phyloP scores from a whole-genome alignment of 768 basidiomycete species.

The Tulasnella calospora region DNA sequence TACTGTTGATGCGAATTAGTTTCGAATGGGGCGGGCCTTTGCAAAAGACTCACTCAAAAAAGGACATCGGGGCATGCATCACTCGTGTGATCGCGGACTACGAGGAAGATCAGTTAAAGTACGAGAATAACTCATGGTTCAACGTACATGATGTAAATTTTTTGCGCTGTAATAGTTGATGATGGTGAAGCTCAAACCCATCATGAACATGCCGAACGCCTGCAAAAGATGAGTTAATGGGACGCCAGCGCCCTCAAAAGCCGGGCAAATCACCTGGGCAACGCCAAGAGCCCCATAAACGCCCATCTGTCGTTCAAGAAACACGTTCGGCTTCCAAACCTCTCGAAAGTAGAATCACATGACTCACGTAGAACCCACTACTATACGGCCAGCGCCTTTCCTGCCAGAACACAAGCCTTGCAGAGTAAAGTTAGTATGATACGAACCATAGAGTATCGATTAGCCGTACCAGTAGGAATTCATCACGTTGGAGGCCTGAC shows the following conservation, averaged over 20 bases:
- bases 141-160: conserved; percentile 1
- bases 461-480: neutral
- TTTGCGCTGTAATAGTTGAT: conserved; percentile 2
- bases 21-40: neutral
- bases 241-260: neutral
- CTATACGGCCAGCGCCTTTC: neutral
- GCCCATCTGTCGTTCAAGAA: neutral
- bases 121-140: too few relatives aligned
- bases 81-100: neutral
- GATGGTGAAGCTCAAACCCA: neutral
- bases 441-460: neutral
- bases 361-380: conserved; percentile 1
- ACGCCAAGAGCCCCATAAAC: neutral
- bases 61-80: neutral
- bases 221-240: neutral
- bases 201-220: conserved; percentile 9
- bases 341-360: neutral
- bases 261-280: neutral
- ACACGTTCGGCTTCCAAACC: neutral
- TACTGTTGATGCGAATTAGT: neutral
- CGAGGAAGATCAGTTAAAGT: neutral
- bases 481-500: conserved; percentile 6
- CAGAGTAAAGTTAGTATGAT: neutral
- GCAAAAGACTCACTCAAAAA: conserved; percentile 11
- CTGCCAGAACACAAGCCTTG: conserved; percentile 11